Percentiles rank a stretch among this genome's conserved stretches.
These are phyloP conservation scores for Panaeolus papilionaceus DNA, from an alignment of 768 basidiomycete species.

Conservation along the genomic window DNA sequence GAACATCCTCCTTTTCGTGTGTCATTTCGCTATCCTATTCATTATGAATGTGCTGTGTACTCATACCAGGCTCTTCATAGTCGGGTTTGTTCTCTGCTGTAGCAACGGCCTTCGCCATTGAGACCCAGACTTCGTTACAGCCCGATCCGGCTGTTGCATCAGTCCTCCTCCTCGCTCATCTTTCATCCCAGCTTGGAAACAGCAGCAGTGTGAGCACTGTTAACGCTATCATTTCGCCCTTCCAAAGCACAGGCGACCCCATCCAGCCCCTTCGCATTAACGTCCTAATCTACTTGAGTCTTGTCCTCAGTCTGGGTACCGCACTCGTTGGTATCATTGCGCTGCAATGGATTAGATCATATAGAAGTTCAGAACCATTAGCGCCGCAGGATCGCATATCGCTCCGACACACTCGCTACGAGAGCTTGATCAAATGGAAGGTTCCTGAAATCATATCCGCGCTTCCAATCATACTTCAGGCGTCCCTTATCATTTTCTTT, in stretches of 20 bases:
- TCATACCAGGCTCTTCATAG: too few species aligned
- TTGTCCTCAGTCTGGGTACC: conserved; percentile 23
- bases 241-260: not conserved
- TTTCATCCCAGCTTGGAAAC: not conserved
- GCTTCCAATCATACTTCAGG: not conserved
- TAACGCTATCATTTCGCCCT: not conserved
- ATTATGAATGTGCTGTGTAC: too few species aligned
- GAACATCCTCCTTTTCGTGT: conserved; percentile 33
- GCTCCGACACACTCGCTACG: not conserved
- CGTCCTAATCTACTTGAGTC: conserved; percentile 25
- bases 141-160: conserved; percentile 10
- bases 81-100: conserved; percentile 23
- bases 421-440: not conserved
- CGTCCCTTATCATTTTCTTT: not conserved
- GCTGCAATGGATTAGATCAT: not conserved
- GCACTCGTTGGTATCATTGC: not conserved
- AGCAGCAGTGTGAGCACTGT: not conserved
- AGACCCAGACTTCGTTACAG: conserved; percentile 23
- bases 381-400: too few species aligned
- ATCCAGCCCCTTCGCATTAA: conserved; percentile 20
- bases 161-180: conserved; percentile 13
- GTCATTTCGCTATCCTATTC: not conserved
- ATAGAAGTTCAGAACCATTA: too few species aligned
- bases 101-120: conserved; percentile 25
- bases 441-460: not conserved